A percentile compares a stretch with the other conserved stretches of the same genome.
Conservation (phyloP, 192 early-diverging fungal species). For the Gryganskiella cystojenkinii region DNA sequence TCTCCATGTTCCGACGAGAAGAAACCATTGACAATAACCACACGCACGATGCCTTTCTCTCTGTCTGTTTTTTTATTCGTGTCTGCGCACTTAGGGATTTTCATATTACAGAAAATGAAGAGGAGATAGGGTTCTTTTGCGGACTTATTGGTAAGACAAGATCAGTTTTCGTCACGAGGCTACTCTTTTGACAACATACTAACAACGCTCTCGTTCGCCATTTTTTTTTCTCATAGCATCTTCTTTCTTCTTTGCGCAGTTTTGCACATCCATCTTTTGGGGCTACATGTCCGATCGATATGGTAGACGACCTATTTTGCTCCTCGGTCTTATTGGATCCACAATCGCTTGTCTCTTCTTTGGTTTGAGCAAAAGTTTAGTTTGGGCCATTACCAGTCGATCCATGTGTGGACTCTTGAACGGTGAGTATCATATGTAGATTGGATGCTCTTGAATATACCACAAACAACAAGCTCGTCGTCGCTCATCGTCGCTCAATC, state of each 20-base stretch:
- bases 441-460: background rate
- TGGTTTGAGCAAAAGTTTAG: constrained; percentile 70
- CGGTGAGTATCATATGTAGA: constrained; percentile 49
- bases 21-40: too few relatives aligned
- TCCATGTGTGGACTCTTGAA: constrained; percentile 77
- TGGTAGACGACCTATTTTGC: constrained; percentile 83
- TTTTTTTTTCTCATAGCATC: constrained; percentile 54
- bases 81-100: constrained; percentile 72
- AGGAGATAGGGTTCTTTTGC: constrained; percentile 86
- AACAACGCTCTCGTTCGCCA: background rate
- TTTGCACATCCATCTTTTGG: constrained; percentile 77
- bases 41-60: constrained; percentile 76
- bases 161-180: background rate
- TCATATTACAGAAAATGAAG: constrained; percentile 72
- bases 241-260: constrained; percentile 77
- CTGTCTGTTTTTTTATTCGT: constrained; percentile 86
- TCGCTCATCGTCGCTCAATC: background rate
- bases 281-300: constrained; percentile 80
- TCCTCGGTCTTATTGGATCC: constrained; percentile 84
- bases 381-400: constrained; percentile 70
- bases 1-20: too few relatives aligned
- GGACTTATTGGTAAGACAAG: constrained; percentile 66
- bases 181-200: background rate
- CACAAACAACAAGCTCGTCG: background rate
- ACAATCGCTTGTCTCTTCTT: constrained; percentile 75